Conservation (phyloP, 2,329 filamentous ascomycete genomes). For the Ceratocystis variospora region DNA sequence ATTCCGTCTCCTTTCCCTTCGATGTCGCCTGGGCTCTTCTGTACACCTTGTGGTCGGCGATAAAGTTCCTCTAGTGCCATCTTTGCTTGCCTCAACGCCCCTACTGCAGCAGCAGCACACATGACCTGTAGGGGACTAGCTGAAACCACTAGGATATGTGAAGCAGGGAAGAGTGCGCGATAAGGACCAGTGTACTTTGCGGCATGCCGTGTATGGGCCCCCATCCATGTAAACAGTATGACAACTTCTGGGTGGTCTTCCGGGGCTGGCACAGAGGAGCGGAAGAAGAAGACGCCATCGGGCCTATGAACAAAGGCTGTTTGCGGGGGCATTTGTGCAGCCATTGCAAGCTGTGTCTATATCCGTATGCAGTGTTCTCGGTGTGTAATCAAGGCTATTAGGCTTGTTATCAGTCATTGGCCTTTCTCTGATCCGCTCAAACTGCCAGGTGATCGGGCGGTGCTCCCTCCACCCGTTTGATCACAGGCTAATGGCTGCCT, state of each 20-base stretch:
- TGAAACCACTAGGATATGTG: constrained; percentile 33
- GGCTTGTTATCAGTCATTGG: not conserved
- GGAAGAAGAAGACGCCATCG: not conserved
- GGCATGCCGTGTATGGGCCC: constrained; percentile 35
- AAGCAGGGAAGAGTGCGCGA: constrained; percentile 32
- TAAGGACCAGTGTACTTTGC: constrained; percentile 37
- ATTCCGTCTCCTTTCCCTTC: constrained; percentile 21
- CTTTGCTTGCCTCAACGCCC: not conserved
- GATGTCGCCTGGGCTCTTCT: not conserved
- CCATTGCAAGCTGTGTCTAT: not conserved
- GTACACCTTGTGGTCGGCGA: not conserved
- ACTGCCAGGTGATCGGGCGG: not conserved
- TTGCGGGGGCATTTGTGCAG: not conserved
- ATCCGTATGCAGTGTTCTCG: not conserved
- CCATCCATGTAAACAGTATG: constrained; percentile 38
- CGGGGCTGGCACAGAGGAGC: not conserved
- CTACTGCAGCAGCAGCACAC: not conserved
- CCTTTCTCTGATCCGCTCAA: not conserved
- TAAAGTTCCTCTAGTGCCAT: not conserved
- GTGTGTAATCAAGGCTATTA: not conserved
- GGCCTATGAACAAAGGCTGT: not conserved
- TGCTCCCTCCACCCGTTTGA: not conserved
- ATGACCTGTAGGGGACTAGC: not conserved
- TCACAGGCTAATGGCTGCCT: not conserved
- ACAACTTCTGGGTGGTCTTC: constrained; percentile 32